Base-by-base conservation (phyloP, 768 basidiomycete genomes). In the Tylopilus sp. region DNA sequence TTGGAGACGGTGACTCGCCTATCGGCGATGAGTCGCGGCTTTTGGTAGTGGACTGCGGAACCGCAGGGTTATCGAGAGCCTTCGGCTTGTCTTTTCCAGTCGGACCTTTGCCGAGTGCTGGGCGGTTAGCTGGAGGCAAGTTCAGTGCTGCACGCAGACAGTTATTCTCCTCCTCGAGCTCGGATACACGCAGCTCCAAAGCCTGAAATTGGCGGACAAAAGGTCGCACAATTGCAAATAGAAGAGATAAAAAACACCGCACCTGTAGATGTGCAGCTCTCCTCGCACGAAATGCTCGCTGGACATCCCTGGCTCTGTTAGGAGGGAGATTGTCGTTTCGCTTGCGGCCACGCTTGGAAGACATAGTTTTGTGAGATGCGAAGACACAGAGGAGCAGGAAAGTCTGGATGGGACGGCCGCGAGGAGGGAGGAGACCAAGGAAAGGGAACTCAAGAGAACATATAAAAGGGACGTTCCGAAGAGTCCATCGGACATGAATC, bases 231-330 rank as follows among this genome's bases (percentile, higher is more conserved):
- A 71, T 71, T 75, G 66, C 68, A 75, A 79, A 66, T 71, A 66
- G 64, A 61, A 59, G 67, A 54, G 61, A 55, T 61, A 65, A 63
- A 42, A 63, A 52, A 54, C 58, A 45, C 72, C 75, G 61, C 57
- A 89, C 89, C 76, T 87, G 81, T 50, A 95, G 78, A 70, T 94
- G 92, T 52, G 90, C 90, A 56, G 91, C 91, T 61, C 92, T 82
- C 59, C 92, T 77, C 30, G 92, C 92, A 57, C 92, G 81, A 75
- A 94, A 95, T 10, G 91, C 92, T 64, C 92, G 74, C 67, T 95
- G 92, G 17, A 93, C 89, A 63, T 94, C 92, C 53, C 92, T 76
- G 26, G 92, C 91, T 57, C 91, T 83, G 61, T 74, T 76, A 56
- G 82, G 81, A 62, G 82, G 82, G 34, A 83, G 78, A 61, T 76